Base-by-base conservation (phyloP, 352 stramenopile genomes). In the Globisporangium parvum region DNA sequence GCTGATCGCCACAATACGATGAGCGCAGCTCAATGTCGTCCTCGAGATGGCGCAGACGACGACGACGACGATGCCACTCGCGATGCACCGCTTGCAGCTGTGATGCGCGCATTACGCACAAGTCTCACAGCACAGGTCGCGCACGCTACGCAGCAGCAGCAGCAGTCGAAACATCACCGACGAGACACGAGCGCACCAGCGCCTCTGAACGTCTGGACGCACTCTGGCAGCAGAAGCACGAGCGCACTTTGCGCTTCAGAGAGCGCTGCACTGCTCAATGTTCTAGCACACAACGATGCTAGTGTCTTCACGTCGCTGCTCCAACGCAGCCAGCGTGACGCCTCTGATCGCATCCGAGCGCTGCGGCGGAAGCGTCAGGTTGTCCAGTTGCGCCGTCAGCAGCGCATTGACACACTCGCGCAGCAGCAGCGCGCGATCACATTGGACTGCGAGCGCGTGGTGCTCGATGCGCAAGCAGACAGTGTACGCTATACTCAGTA, bases 51-150 rank as follows among this genome's bases (percentile, higher is more conserved):
- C 31, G 31, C 31, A 37, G 31, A 37, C 12, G 31, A 37, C 31
- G 41, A 42, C 17, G 11, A 42, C 11, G 6, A 44, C 21, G 21
- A 5, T 20, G 8, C 3, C 24, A 10, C 15, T 20, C 8, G 12
- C 2, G 15, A 28, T 23, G 3, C 41, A n/a, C 39, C 59, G 10
- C 47, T 57, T 28, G n/a, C 46, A 1, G 28, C 52, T 4, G n/a
- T 67, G 10, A 59, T 67, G 48, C 55, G 47, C 39, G 44, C 28
- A 11, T 44, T 67, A 2, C 60, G 55, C 10, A 31, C n/a, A 11
- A 62, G 31, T 31, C 39, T 67, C 31, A 42, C 49, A 0, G 48
- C 49, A 15, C 55, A 67, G 37, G 45, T 59, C 42, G 24, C 5
- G 0, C 35, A 39, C 4, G 23, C 24, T 17, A 15, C 14, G 23